Conservation (phyloP, 2,329 filamentous ascomycete genomes). For the Chrysoporthe puriensis region DNA sequence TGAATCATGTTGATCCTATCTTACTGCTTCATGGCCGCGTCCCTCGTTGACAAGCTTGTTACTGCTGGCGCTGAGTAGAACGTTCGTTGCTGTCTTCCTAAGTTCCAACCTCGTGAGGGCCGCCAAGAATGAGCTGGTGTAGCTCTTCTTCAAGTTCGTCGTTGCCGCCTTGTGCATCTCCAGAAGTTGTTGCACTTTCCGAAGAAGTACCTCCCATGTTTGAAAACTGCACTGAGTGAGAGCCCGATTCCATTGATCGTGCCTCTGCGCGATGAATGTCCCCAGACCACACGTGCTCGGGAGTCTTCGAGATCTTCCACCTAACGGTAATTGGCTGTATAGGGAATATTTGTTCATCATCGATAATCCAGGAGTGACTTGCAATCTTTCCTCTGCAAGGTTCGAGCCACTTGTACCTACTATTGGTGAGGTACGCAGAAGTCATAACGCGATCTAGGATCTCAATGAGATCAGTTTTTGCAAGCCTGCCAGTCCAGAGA, state of each 20-base stretch:
- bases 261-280: background rate
- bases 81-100: too few relatives aligned
- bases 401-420: background rate
- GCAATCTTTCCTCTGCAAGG: background rate
- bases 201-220: background rate
- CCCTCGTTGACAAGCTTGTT: too few relatives aligned
- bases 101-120: too few relatives aligned
- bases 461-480: background rate
- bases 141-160: too few relatives aligned
- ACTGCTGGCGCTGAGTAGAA: too few relatives aligned
- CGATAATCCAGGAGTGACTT: background rate
- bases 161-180: background rate
- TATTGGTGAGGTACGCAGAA: background rate
- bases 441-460: conserved; percentile 5
- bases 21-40: too few relatives aligned
- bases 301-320: background rate
- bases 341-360: background rate
- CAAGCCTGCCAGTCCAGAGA: background rate
- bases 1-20: too few relatives aligned
- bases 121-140: too few relatives aligned
- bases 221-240: background rate
- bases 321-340: background rate
- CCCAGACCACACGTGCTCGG: background rate
- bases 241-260: too few relatives aligned
- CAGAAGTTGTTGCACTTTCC: background rate